These are phyloP conservation scores for Eutrema heterophyllum DNA, from an alignment of 345 rosid genomes.

Conservation along the genomic window DNA sequence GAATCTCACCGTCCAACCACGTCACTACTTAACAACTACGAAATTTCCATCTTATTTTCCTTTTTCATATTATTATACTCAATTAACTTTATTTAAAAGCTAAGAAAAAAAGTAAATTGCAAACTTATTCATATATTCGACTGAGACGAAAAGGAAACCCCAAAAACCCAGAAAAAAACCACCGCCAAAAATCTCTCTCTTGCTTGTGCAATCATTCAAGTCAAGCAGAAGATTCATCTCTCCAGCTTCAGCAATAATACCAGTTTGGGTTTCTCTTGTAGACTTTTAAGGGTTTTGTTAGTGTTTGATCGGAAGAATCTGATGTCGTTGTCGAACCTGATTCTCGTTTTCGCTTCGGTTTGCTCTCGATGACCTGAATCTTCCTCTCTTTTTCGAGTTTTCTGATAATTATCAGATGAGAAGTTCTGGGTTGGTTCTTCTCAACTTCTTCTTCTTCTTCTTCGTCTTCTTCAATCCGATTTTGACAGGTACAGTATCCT, in stretches of 20 bases:
- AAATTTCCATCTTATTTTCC: slow-evolving; percentile 19
- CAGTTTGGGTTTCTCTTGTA: not conserved
- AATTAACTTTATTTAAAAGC: not conserved
- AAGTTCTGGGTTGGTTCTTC: slow-evolving; percentile 31
- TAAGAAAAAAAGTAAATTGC: not conserved
- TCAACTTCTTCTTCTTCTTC: slow-evolving; percentile 30
- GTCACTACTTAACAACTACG: slow-evolving; percentile 33
- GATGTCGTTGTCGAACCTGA: slow-evolving; percentile 13
- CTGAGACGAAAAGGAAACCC: not conserved
- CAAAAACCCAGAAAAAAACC: not conserved
- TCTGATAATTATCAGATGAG: slow-evolving; percentile 34
- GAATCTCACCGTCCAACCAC: slow-evolving; percentile 30
- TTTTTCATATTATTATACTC: not conserved
- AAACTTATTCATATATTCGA: slow-evolving; percentile 2
- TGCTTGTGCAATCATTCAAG: slow-evolving; percentile 13
- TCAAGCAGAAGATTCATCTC: slow-evolving; percentile 3
- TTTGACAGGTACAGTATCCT: slow-evolving; percentile 45
- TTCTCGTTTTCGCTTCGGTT: not conserved
- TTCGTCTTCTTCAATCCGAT: slow-evolving; percentile 39
- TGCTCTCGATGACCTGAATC: slow-evolving; percentile 16
- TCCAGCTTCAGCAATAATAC: not conserved
- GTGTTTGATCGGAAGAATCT: slow-evolving; percentile 14
- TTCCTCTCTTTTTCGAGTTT: not conserved
- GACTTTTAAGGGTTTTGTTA: not conserved
- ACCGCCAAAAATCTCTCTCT: not conserved